Evolutionary conservation across 179 eudicot genomes (phyloP), one percentile per base, ranked within the genome.

Genomic region (Spinacia oleracea): DNA sequence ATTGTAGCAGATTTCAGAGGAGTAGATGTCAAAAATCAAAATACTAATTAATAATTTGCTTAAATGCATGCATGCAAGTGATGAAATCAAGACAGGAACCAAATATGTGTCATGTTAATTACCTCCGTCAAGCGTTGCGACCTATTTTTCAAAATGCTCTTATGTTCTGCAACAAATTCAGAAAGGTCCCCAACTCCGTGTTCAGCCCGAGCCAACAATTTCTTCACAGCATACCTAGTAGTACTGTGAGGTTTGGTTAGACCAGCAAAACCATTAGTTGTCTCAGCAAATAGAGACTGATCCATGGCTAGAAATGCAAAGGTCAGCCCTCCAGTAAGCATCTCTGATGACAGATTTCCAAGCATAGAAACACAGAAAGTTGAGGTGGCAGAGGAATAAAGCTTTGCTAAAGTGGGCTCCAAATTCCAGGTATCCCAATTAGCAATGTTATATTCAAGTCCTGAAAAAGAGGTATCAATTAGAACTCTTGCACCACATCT

Each of bases 391-490:
- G 89, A 76, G 69, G 87, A 80, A 77, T 58, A 79, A 12, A 96
- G 79, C 70, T 87, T 88, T 48, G 81, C 82, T 72, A 96, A 78
- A 79, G 75, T 83, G 50, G 83, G 77, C 80, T 84, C 93, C 88
- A 93, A 81, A 75, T 96, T 85, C 99, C 99, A 96, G 42, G 85
- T 85, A 81, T 75, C 83, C 77, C 84, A 86, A 70, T 78, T 80
- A 70, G 80, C 84, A 48, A 81, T 62, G 81, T 91, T 87, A 79
- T 89, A 89, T 76, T 90, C 92, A 67, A 92, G 77, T 23, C 97
- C 97, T 1, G 98, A 96, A 82, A 91, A 96, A 50, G 97, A 92
- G 66, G 99, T 90, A 78, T 96, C 99, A 43, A 96, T 80, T 74
- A 96, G 81, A 71, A 96, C 98, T 79, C 91, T 88, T 32, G 96